Conservation (phyloP, 345 rosid species). For the Populus deltoides region DNA sequence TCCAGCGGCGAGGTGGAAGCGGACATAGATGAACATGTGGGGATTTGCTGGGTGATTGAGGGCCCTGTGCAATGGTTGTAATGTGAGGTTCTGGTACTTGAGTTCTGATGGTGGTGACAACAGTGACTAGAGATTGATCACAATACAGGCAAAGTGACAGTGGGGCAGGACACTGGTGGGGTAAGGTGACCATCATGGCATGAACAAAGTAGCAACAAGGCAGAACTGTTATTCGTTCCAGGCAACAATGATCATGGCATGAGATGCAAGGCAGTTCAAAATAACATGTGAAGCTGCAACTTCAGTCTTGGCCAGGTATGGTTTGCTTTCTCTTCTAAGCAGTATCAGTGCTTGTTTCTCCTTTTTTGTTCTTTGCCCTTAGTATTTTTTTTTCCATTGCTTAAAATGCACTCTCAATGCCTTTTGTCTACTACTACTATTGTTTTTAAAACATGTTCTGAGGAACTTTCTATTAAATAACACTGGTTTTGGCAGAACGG, state of each 20-base stretch:
- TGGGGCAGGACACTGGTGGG: not conserved
- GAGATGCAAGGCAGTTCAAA: not conserved
- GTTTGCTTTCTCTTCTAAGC: not conserved
- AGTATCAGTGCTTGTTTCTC: not conserved
- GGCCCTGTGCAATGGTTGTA: not conserved
- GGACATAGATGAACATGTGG: not conserved
- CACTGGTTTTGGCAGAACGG: not conserved
- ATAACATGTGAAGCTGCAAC: not conserved
- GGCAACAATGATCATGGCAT: not conserved
- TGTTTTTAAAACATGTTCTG: not conserved
- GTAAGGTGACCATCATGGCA: not conserved
- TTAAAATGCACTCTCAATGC: not conserved
- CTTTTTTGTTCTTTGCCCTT: not conserved
- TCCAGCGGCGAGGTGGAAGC: not conserved
- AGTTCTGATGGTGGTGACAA: not conserved
- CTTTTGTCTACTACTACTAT: not conserved
- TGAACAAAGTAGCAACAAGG: not conserved
- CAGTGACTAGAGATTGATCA: not conserved
- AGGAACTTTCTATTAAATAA: not conserved
- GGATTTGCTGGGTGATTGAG: not conserved
- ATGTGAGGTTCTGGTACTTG: not conserved
- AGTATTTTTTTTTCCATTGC: not conserved
- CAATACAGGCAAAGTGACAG: not conserved
- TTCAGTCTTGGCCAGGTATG: not conserved
- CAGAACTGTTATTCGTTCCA: not conserved